phyloP scores from a whole-genome alignment of 2,329 filamentous ascomycete species.

The Pseudogymnoascus sp. region DNA sequence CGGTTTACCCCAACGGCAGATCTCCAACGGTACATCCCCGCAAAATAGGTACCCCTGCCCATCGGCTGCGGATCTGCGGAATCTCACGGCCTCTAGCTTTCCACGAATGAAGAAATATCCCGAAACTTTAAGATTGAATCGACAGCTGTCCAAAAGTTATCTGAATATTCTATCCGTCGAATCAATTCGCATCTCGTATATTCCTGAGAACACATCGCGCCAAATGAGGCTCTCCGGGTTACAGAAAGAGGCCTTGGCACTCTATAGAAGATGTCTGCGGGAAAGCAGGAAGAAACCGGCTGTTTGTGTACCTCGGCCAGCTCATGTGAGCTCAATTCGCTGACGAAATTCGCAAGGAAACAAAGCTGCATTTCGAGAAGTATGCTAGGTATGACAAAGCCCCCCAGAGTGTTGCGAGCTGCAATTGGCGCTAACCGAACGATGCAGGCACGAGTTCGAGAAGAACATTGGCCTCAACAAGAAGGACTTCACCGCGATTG shows the following conservation, averaged over 20 bases:
- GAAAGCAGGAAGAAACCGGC: conserved; percentile 72
- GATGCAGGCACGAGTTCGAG: conserved; percentile 62
- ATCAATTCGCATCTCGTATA: background rate
- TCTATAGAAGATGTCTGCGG: conserved; percentile 81
- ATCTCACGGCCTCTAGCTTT: conserved; percentile 2
- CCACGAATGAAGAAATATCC: conserved; percentile 5
- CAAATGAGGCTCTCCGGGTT: conserved; percentile 65
- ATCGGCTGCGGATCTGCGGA: conserved; percentile 3
- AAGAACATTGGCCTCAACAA: conserved; percentile 52
- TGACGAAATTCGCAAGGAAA: conserved; percentile 34
- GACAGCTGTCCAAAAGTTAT: background rate
- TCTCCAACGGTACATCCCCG: background rate
- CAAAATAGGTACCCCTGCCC: background rate
- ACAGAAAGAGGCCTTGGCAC: conserved; percentile 77
- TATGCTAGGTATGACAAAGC: conserved; percentile 50
- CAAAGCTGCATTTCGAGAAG: conserved; percentile 51
- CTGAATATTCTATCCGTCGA: background rate
- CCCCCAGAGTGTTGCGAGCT: conserved; percentile 7
- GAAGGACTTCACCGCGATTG: conserved; percentile 63
- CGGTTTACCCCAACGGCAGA: conserved; percentile 1
- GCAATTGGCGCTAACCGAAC: background rate
- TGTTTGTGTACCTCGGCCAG: conserved; percentile 37
- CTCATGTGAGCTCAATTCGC: conserved; percentile 9
- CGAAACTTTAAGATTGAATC: background rate
- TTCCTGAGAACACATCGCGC: background rate